Conservation (phyloP, 139 green algal genomes). For the Tetraselmis chui region DNA sequence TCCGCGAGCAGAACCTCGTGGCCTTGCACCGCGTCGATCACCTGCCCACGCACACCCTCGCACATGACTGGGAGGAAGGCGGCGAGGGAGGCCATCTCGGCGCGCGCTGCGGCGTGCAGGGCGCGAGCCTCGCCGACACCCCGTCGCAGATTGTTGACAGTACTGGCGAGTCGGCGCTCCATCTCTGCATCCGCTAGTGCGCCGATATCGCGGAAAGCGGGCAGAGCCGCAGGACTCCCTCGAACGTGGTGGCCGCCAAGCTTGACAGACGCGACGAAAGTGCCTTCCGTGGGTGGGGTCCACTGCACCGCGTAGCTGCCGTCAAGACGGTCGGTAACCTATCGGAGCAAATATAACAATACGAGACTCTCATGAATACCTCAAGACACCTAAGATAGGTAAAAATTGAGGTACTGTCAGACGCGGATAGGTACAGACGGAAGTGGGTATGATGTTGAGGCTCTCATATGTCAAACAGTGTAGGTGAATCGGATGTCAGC, state of each 20-base stretch:
- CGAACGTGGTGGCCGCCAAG: conserved; percentile 12
- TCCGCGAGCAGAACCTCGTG: conserved; percentile 32
- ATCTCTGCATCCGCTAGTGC: conserved; percentile 22
- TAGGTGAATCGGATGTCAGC: too few relatives aligned
- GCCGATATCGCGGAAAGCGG: conserved; percentile 21
- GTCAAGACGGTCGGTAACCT: conserved; percentile 22
- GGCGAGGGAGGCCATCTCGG: conserved; percentile 11
- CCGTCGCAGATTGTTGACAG: conserved; percentile 6
- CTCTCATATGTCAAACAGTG: too few relatives aligned
- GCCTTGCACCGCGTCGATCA: conserved; percentile 5
- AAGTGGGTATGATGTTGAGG: too few relatives aligned
- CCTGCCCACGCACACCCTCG: conserved; percentile 13
- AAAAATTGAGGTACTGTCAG: too few relatives aligned
- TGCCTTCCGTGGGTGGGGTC: conserved; percentile 15
- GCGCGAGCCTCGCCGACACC: conserved; percentile 11
- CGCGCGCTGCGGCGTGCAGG: conserved; percentile 14
- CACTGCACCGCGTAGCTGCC: conserved; percentile 26
- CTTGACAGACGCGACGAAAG: conserved; percentile 5
- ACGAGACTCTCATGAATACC: too few relatives aligned
- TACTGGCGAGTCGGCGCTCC: conserved; percentile 10
- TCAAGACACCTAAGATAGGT: too few relatives aligned
- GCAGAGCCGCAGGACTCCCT: conserved; percentile 17
- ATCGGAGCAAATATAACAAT: too few relatives aligned
- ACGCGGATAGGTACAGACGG: too few relatives aligned
- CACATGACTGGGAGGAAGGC: conserved; percentile 23